Percentiles rank a stretch among this genome's conserved stretches.
These are phyloP conservation scores for Thalassiosira mediterranea DNA, from an alignment of 352 stramenopile species.

Conservation along the genomic window DNA sequence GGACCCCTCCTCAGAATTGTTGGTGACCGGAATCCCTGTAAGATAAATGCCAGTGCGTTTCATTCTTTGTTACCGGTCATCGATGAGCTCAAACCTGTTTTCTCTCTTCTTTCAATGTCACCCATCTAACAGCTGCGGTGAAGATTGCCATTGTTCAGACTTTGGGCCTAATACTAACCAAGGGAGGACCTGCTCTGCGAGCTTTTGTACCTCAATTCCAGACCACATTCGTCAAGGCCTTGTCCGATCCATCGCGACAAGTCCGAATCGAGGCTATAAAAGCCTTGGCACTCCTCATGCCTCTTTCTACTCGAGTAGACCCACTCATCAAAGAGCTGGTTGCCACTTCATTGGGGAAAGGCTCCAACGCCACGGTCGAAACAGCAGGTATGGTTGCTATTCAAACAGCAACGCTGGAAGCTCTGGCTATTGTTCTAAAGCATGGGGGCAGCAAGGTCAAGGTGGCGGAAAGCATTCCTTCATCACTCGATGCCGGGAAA, in stretches of 20 bases:
- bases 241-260: conserved; percentile 95
- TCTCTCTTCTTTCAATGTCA: no score
- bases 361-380: conserved; percentile 49
- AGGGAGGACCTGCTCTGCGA: conserved; percentile 94
- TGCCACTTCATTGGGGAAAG: conserved; percentile 61
- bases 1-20: conserved; percentile 98
- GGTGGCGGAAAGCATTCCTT: conserved; percentile 79
- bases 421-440: conserved; percentile 73
- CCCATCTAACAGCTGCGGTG: conserved; percentile 90
- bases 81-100: no score
- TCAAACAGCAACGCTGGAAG: conserved; percentile 81
- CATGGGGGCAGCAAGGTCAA: conserved; percentile 82
- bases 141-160: conserved; percentile 98
- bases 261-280: conserved; percentile 90
- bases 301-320: conserved; percentile 93
- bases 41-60: no score
- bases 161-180: conserved; percentile 94
- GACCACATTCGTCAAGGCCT: conserved; percentile 97
- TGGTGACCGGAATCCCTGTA: conserved; percentile 96
- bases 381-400: conserved; percentile 74
- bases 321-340: conserved; percentile 94
- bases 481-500: conserved; percentile 72
- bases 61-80: no score
- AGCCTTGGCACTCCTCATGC: conserved; percentile 92
- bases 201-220: conserved; percentile 99